A percentile compares a stretch with the other conserved stretches of the same genome.
phyloP scores from a whole-genome alignment of 331 rosid genomes.

The Erythrophleum ivorense region DNA sequence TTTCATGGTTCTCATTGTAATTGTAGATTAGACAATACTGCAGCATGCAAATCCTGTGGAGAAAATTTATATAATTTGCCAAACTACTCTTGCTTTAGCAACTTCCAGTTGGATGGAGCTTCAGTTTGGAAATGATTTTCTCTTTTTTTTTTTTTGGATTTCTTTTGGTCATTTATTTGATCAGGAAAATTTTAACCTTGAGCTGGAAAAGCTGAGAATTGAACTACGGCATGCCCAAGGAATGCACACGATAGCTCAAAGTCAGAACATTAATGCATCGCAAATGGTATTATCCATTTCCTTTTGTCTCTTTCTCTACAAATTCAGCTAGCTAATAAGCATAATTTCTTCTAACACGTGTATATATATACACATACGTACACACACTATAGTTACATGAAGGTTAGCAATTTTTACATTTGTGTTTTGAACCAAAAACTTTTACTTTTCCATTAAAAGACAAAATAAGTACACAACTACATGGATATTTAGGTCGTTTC shows the following conservation, averaged over 20 bases:
- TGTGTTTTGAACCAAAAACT: too few relatives aligned
- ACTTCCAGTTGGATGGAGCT: neutral
- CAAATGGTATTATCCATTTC: constrained; percentile 60
- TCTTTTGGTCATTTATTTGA: constrained; percentile 28
- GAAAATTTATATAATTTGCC: neutral
- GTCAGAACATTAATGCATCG: constrained; percentile 73
- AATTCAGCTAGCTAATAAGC: too few relatives aligned
- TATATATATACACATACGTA: too few relatives aligned
- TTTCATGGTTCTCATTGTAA: constrained; percentile 3
- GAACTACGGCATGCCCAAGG: constrained; percentile 89
- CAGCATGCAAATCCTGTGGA: neutral
- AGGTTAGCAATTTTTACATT: too few relatives aligned
- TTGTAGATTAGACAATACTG: constrained; percentile 10
- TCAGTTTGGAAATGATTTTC: constrained; percentile 28
- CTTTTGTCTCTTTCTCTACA: constrained; percentile 22
- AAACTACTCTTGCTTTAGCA: constrained; percentile 31
- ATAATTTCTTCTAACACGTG: too few relatives aligned
- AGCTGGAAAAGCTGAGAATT: constrained; percentile 85
- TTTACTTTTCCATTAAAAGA: too few relatives aligned
- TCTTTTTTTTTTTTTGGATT: neutral
- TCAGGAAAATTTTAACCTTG: constrained; percentile 72
- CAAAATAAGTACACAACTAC: too few relatives aligned
- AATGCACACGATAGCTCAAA: constrained; percentile 83
- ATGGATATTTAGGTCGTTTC: too few relatives aligned
- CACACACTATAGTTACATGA: neutral